Evolutionary conservation across 2,329 filamentous ascomycete genomes (phyloP).

Genomic region (Phyllosticta citriasiana): DNA sequence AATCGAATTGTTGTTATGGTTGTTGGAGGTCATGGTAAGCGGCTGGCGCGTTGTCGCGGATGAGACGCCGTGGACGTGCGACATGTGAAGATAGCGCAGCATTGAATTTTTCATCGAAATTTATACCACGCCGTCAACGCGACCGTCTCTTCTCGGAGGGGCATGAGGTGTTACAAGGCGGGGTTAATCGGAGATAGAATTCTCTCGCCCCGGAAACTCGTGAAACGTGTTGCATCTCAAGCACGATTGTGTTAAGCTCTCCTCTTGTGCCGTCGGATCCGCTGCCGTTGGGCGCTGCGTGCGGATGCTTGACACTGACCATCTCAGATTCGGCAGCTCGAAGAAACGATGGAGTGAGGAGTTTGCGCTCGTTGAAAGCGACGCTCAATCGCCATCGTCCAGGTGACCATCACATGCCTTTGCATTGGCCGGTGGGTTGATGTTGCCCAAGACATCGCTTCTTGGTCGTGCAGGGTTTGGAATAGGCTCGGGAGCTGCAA

Average conservation of each 20-base stretch:
- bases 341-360: background rate
- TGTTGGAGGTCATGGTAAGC: background rate
- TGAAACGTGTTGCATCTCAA: background rate
- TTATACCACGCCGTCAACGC: too few relatives aligned
- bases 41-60: background rate
- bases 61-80: background rate
- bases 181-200: background rate
- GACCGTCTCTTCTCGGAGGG: too few relatives aligned
- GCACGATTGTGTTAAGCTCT: background rate
- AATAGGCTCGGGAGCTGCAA: too few relatives aligned
- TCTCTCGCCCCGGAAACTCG: background rate
- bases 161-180: background rate
- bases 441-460: too few relatives aligned
- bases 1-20: background rate
- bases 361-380: background rate
- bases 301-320: background rate
- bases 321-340: background rate
- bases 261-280: background rate
- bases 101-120: too few relatives aligned
- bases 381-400: background rate
- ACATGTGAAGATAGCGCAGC: background rate
- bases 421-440: too few relatives aligned
- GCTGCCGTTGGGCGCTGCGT: background rate
- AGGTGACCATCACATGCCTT: too few relatives aligned
- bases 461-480: too few relatives aligned